Evolutionary conservation across 805 yeast species (phyloP).

Genomic region (Ogataea neopini): DNA sequence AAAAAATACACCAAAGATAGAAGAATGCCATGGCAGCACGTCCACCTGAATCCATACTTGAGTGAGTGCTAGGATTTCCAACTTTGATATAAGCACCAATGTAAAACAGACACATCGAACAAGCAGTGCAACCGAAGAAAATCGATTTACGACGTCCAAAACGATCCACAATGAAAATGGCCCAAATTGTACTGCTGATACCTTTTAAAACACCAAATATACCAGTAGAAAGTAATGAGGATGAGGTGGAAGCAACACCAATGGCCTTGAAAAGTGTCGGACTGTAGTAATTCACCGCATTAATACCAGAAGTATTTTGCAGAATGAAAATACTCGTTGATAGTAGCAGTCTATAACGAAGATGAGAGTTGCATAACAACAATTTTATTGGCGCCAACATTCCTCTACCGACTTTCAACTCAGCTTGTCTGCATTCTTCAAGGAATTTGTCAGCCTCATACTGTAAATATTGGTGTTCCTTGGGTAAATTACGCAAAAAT

Average conservation of each 20-base stretch:
- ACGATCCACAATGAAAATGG: conserved; percentile 3
- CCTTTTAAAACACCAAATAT: conserved; percentile 9
- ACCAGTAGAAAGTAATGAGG: conserved; percentile 31
- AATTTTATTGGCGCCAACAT: conserved; percentile 43
- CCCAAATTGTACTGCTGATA: conserved; percentile 4
- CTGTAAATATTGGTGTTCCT: conserved; percentile 46
- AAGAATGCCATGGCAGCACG: conserved; percentile 8
- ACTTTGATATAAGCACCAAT: conserved; percentile 8
- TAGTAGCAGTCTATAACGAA: conserved; percentile 20
- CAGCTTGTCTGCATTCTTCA: conserved; percentile 44
- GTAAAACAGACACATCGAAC: conserved; percentile 8
- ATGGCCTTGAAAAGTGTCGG: conserved; percentile 46
- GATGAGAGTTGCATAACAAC: conserved; percentile 33
- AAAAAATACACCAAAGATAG: conserved; percentile 7
- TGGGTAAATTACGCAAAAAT: conserved; percentile 29
- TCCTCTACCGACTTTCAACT: conserved; percentile 5
- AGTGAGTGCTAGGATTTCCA: neutral
- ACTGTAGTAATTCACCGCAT: conserved; percentile 49
- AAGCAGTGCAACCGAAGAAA: conserved; percentile 4
- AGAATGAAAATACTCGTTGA: conserved; percentile 25
- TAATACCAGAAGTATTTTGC: conserved; percentile 41
- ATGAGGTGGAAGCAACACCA: conserved; percentile 30
- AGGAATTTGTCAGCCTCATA: conserved; percentile 60
- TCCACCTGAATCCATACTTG: conserved; percentile 4
- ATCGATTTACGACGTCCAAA: conserved; percentile 7